Percentiles rank a stretch among this genome's conserved stretches.
phyloP scores from a whole-genome alignment of 2,329 filamentous ascomycete genomes.

The Diaporthe aspalathi region DNA sequence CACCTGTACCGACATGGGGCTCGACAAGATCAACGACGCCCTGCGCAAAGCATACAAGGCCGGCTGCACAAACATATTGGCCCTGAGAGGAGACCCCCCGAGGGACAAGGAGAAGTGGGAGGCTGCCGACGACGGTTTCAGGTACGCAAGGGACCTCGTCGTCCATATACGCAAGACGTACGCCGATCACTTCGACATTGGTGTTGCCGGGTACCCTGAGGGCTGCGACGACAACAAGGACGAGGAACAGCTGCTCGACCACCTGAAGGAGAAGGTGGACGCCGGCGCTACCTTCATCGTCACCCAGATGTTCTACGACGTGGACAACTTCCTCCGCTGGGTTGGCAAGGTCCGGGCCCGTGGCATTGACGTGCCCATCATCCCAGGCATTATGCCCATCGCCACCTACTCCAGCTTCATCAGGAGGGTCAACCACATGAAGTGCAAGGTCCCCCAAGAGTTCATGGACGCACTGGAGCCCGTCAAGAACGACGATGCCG shows the following conservation, averaged over 20 bases:
- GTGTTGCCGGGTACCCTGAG: slow-evolving; percentile 96
- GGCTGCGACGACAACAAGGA: slow-evolving; percentile 94
- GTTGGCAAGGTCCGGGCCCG: slow-evolving; percentile 84
- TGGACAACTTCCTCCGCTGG: slow-evolving; percentile 94
- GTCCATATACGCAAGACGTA: slow-evolving; percentile 81
- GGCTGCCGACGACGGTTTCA: slow-evolving; percentile 86
- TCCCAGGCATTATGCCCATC: slow-evolving; percentile 94
- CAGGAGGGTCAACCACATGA: slow-evolving; percentile 89
- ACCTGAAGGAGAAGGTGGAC: slow-evolving; percentile 97
- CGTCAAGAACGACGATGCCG: slow-evolving; percentile 95
- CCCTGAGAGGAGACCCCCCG: slow-evolving; percentile 91
- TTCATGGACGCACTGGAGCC: slow-evolving; percentile 89
- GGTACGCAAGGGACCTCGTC: slow-evolving; percentile 90
- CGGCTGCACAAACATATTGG: slow-evolving; percentile 97
- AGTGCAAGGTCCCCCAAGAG: slow-evolving; percentile 81
- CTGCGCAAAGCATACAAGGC: slow-evolving; percentile 90
- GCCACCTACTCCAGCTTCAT: slow-evolving; percentile 95
- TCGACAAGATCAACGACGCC: slow-evolving; percentile 89
- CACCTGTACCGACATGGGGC: slow-evolving; percentile 98
- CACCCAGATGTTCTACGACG: slow-evolving; percentile 99
- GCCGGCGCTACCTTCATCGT: slow-evolving; percentile 93
- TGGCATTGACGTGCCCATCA: slow-evolving; percentile 78
- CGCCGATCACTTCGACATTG: slow-evolving; percentile 94
- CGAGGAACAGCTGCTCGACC: slow-evolving; percentile 85
- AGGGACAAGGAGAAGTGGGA: slow-evolving; percentile 95